A percentile compares a stretch with the other conserved stretches of the same genome.
Evolutionary conservation across 345 rosid species (phyloP).

Genomic region (Moringa oleifera): DNA sequence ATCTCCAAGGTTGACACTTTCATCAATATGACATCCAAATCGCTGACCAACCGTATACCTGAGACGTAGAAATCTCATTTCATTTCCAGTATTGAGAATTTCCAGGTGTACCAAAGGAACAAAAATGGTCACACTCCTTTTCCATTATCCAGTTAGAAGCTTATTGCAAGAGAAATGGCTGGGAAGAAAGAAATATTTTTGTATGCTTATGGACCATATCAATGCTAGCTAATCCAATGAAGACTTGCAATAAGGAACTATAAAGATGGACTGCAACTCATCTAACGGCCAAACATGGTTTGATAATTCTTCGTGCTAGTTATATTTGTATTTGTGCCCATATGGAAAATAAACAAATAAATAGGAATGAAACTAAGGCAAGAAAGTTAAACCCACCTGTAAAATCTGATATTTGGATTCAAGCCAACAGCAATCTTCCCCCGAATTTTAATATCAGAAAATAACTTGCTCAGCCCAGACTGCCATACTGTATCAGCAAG

Average conservation of each 20-base stretch:
- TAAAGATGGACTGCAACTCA: neutral
- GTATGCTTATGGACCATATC: too few species aligned
- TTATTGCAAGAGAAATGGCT: too few species aligned
- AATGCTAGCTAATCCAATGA: too few species aligned
- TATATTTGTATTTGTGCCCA: too few species aligned
- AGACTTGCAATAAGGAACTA: too few species aligned
- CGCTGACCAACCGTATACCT: constrained; percentile 87
- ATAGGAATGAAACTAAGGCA: neutral
- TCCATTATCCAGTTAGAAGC: neutral
- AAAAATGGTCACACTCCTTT: neutral
- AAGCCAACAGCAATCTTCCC: constrained; percentile 78
- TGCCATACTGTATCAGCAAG: constrained; percentile 70
- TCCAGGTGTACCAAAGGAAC: neutral
- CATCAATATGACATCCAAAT: constrained; percentile 87
- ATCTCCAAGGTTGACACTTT: constrained; percentile 64
- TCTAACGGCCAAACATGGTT: neutral
- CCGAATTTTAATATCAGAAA: constrained; percentile 65
- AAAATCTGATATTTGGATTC: constrained; percentile 85
- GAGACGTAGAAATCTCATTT: neutral
- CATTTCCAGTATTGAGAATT: neutral
- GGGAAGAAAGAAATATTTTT: too few species aligned
- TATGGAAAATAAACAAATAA: constrained; percentile 1
- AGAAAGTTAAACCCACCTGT: constrained; percentile 42
- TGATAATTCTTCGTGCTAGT: too few species aligned
- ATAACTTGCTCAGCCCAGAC: constrained; percentile 57